Conservation (phyloP, 148 eudicot genomes). For the Vaccinium darrowii region DNA sequence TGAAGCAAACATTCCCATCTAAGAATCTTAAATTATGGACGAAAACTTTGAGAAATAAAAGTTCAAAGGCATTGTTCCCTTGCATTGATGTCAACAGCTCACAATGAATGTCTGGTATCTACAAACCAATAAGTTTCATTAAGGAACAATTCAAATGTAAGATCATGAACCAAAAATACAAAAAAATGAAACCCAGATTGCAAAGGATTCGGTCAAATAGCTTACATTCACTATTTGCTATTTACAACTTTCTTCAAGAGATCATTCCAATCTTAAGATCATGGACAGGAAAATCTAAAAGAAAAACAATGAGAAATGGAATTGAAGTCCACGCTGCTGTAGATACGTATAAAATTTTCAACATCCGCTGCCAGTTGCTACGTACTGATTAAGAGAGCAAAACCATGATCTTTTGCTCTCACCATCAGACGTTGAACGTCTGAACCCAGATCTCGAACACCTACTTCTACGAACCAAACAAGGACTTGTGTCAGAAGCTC, state of each 20-base stretch:
- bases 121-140: background rate
- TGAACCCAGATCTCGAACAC: constrained; percentile 46
- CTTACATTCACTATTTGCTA: background rate
- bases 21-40: background rate
- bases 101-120: background rate
- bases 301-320: background rate
- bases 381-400: constrained; percentile 62
- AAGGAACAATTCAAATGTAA: background rate
- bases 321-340: background rate
- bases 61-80: background rate
- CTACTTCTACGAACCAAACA: constrained; percentile 36
- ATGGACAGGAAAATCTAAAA: constrained; percentile 4
- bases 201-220: background rate
- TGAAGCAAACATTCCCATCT: background rate
- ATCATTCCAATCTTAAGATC: background rate
- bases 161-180: background rate
- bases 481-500: constrained; percentile 45
- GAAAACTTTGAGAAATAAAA: background rate
- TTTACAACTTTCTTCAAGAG: constrained; percentile 3
- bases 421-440: constrained; percentile 54
- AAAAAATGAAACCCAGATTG: background rate
- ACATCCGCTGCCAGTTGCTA: constrained; percentile 39
- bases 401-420: constrained; percentile 74
- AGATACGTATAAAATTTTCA: background rate
- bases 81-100: background rate